Conservation (phyloP, 495 filamentous ascomycete species). For the Penicillium macrosclerotiorum region DNA sequence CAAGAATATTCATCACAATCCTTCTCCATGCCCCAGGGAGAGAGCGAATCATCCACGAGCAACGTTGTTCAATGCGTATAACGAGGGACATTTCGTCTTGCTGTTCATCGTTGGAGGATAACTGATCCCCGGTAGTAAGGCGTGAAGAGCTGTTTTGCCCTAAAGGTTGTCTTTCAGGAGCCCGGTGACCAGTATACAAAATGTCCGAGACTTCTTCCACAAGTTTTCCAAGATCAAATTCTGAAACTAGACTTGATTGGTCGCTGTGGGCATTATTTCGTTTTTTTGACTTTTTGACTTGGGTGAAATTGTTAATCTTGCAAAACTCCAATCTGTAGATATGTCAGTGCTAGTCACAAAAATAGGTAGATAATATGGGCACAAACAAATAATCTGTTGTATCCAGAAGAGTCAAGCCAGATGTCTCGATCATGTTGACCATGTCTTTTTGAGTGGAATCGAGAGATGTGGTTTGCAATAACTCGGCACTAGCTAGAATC, state of each 20-base stretch:
- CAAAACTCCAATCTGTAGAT: constrained; percentile 48
- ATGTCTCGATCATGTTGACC: constrained; percentile 62
- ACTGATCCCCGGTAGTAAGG: not conserved
- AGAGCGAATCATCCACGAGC: constrained; percentile 53
- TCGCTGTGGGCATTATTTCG: constrained; percentile 2
- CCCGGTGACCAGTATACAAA: constrained; percentile 48
- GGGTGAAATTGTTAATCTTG: constrained; percentile 48
- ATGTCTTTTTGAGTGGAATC: constrained; percentile 54
- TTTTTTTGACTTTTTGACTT: constrained; percentile 6
- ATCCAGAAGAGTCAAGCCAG: constrained; percentile 64
- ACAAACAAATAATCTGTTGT: constrained; percentile 61
- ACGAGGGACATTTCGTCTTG: constrained; percentile 43
- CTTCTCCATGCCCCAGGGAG: constrained; percentile 63
- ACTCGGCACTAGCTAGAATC: constrained; percentile 62
- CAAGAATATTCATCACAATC: constrained; percentile 69
- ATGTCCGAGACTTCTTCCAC: constrained; percentile 61
- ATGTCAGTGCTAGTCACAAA: not conserved
- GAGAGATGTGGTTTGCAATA: constrained; percentile 55
- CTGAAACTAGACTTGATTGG: constrained; percentile 21
- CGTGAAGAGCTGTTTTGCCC: constrained; percentile 3
- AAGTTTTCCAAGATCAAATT: constrained; percentile 46
- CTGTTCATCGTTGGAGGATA: not conserved
- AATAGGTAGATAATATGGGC: not conserved
- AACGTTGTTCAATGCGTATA: constrained; percentile 52
- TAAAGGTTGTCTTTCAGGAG: constrained; percentile 2